These are phyloP conservation scores for Trichosporon faecale DNA, from an alignment of 1,284 basidiomycete genomes.

Conservation along the genomic window DNA sequence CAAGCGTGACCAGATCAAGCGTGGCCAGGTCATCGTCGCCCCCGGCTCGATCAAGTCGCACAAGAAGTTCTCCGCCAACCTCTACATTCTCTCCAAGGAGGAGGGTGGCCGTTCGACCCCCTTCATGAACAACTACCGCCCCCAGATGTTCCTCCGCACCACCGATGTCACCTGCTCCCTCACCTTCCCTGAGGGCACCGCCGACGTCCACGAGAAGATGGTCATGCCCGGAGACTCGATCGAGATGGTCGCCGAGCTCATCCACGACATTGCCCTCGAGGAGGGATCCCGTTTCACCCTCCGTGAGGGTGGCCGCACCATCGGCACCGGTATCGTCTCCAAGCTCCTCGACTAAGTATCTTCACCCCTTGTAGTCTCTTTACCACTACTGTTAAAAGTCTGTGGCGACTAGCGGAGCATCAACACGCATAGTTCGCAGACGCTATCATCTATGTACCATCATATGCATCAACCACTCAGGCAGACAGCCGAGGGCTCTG, in stretches of 20 bases:
- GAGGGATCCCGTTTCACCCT: conserved; percentile 94
- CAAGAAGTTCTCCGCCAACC: conserved; percentile 89
- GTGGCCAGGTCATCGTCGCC: conserved; percentile 86
- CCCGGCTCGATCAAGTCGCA: conserved; percentile 92
- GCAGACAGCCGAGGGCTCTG: conserved; percentile 1
- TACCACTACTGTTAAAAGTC: conserved; percentile 6
- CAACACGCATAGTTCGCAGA: not conserved
- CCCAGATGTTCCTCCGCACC: conserved; percentile 94
- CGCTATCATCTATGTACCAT: conserved; percentile 12
- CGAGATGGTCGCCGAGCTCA: conserved; percentile 82
- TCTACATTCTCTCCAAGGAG: conserved; percentile 94
- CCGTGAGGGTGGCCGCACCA: conserved; percentile 91
- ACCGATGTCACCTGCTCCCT: conserved; percentile 87
- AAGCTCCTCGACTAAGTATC: conserved; percentile 10
- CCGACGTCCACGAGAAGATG: conserved; percentile 69
- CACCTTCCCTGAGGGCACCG: conserved; percentile 75
- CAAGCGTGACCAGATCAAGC: conserved; percentile 92
- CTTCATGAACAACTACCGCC: conserved; percentile 94
- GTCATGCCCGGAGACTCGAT: conserved; percentile 99
- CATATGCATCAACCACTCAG: conserved; percentile 11
- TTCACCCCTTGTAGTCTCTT: not conserved
- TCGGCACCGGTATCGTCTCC: conserved; percentile 62
- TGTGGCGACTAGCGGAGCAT: conserved; percentile 7
- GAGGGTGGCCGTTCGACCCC: conserved; percentile 98
- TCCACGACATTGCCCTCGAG: conserved; percentile 88